Evolutionary conservation across 306 rosid genomes (phyloP), one percentile per base, ranked within the genome.

Genomic region (Gleditsia sinensis): DNA sequence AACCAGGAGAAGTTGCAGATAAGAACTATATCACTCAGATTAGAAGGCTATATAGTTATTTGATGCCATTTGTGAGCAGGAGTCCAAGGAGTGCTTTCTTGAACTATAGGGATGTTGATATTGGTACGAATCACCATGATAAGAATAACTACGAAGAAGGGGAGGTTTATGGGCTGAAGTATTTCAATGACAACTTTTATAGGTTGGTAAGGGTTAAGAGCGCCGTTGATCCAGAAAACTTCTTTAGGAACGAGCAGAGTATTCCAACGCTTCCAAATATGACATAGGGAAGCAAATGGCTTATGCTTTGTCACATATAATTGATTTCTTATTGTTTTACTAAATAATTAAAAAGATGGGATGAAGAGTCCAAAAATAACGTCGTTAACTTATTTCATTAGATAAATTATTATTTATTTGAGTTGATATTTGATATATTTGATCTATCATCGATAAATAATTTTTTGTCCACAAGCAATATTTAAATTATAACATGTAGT

Each of bases 231-330:
- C 89, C 89, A 0, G 39, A 69, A 0, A 85, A 88, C 45, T 88
- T 80, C 75, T 83, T 83, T 71, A 63, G 85, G 71, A 80, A 86
- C 19, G 88, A 88, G 39, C 89, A 85, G 82, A 88, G 92, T 62
- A 75, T 88, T 30, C 87, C 86, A 9, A 3, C 4, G 27, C 28
- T 8, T n/a, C 67, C 69, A 39, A 46, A 45, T 13, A 14, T n/a
- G n/a, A n/a, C n/a, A n/a, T n/a, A 45, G 7, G 19, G 5, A 45
- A 14, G 50, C 19, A 1, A 45, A 16, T 45, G 1, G n/a, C n/a
- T n/a, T n/a, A n/a, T n/a, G n/a, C n/a, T n/a, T n/a, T n/a, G n/a
- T n/a, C n/a, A n/a, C n/a, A n/a, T n/a, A n/a, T n/a, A n/a, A n/a
- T n/a, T n/a, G n/a, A n/a, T n/a, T n/a, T n/a, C n/a, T n/a, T n/a